A percentile compares a stretch with the other conserved stretches of the same genome.
Evolutionary conservation across 495 filamentous ascomycete genomes (phyloP).

Genomic region (Xylaria scruposa): DNA sequence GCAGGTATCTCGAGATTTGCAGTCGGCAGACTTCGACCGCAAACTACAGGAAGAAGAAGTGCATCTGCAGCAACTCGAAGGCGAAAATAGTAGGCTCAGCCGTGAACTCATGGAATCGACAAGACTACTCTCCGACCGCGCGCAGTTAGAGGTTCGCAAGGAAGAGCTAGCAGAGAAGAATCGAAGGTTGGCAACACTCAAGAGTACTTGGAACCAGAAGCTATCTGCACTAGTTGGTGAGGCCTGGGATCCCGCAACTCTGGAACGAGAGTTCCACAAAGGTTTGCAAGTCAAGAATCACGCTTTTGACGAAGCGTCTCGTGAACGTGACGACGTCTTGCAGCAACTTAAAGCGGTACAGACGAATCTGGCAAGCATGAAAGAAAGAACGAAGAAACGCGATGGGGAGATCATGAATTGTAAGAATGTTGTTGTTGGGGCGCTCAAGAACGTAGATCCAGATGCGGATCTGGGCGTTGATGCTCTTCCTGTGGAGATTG

Average conservation of each 20-base stretch:
- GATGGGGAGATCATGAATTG: slow-evolving; percentile 67
- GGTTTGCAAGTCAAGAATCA: slow-evolving; percentile 62
- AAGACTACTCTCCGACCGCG: slow-evolving; percentile 76
- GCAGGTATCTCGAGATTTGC: slow-evolving; percentile 65
- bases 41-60: slow-evolving; percentile 67
- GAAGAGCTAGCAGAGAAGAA: slow-evolving; percentile 75
- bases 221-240: slow-evolving; percentile 66
- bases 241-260: slow-evolving; percentile 69
- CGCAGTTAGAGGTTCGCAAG: slow-evolving; percentile 77
- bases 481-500: slow-evolving; percentile 50
- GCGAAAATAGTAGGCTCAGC: slow-evolving; percentile 69
- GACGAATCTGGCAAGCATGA: slow-evolving; percentile 71
- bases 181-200: slow-evolving; percentile 77
- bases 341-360: slow-evolving; percentile 80
- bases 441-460: slow-evolving; percentile 45
- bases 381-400: slow-evolving; percentile 67
- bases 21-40: slow-evolving; percentile 68
- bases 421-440: slow-evolving; percentile 53
- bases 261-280: slow-evolving; percentile 76
- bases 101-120: slow-evolving; percentile 81
- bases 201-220: slow-evolving; percentile 71
- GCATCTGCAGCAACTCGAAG: slow-evolving; percentile 70
- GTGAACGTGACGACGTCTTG: slow-evolving; percentile 69
- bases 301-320: slow-evolving; percentile 64
- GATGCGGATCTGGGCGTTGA: slow-evolving; percentile 44